Conservation (phyloP, 2,329 filamentous ascomycete genomes). For the Penicillium sp. region DNA sequence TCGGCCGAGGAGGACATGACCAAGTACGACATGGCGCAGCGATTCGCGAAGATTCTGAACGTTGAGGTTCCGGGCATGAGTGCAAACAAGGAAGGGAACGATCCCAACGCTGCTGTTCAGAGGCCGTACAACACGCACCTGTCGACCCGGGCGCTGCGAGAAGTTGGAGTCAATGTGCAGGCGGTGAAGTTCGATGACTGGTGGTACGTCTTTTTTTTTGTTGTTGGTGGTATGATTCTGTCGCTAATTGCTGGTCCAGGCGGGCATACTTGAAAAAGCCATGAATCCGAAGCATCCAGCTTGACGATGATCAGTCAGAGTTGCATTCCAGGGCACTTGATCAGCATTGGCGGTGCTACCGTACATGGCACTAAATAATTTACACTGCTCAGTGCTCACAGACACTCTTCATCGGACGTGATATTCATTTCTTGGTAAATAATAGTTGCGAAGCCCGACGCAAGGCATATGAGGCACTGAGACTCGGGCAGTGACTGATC, state of each 20-base stretch:
- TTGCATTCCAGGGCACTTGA: too few relatives aligned
- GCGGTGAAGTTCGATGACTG: conserved; percentile 74
- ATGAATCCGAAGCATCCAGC: not conserved
- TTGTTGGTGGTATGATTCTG: not conserved
- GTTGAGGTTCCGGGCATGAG: conserved; percentile 65
- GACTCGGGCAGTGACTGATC: too few relatives aligned
- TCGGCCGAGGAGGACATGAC: conserved; percentile 81
- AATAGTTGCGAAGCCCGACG: too few relatives aligned
- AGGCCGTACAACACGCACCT: conserved; percentile 86
- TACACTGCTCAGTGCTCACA: too few relatives aligned
- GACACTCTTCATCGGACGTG: too few relatives aligned
- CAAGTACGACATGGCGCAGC: conserved; percentile 82
- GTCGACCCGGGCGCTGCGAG: conserved; percentile 68
- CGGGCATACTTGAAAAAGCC: conserved; percentile 2
- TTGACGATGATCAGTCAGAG: too few relatives aligned
- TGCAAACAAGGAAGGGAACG: conserved; percentile 64
- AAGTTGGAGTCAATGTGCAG: conserved; percentile 69
- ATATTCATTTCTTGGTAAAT: too few relatives aligned
- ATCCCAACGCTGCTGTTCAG: conserved; percentile 66
- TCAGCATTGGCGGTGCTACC: too few relatives aligned
- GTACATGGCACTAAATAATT: too few relatives aligned
- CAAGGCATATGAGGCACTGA: too few relatives aligned
- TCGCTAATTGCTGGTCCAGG: not conserved
- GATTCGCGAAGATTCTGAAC: conserved; percentile 75
- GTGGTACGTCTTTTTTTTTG: conserved; percentile 55